A percentile compares a stretch with the other conserved stretches of the same genome.
Evolutionary conservation across 2,329 filamentous ascomycete genomes (phyloP).

Genomic region (Penicillium sp.): DNA sequence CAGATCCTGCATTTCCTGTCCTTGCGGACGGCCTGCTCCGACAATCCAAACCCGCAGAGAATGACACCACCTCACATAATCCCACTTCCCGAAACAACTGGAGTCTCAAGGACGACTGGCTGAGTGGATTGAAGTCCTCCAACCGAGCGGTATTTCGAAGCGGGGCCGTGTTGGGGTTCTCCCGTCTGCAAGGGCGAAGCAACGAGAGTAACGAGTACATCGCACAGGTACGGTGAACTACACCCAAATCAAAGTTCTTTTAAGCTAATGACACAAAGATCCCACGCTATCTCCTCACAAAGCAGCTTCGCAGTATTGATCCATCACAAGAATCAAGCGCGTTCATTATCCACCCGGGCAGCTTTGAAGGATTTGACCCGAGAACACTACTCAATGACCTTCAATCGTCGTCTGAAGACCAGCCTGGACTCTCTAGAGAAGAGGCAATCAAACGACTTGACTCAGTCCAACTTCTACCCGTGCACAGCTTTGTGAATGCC

Average conservation of each 20-base stretch:
- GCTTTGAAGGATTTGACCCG: conserved; percentile 33
- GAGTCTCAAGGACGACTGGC: conserved; percentile 29
- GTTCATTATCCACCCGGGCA: conserved; percentile 38
- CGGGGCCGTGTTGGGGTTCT: conserved; percentile 37
- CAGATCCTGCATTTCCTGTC: conserved; percentile 32
- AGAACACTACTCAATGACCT: conserved; percentile 31
- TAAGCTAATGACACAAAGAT: conserved; percentile 22
- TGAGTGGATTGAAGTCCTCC: conserved; percentile 18
- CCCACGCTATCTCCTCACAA: conserved; percentile 32
- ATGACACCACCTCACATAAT: neutral
- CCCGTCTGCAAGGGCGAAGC: conserved; percentile 25
- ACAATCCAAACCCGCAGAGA: neutral
- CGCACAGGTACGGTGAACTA: conserved; percentile 28
- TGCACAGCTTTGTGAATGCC: conserved; percentile 33
- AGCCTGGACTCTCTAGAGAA: conserved; percentile 20
- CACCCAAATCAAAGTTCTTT: neutral
- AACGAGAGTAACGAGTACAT: conserved; percentile 30
- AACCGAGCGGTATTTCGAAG: conserved; percentile 25
- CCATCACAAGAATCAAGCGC: conserved; percentile 20
- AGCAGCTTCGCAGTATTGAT: conserved; percentile 16
- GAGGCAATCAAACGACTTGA: conserved; percentile 36
- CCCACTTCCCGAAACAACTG: conserved; percentile 17
- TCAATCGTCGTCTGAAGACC: conserved; percentile 12
- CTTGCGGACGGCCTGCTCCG: conserved; percentile 34
- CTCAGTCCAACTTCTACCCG: conserved; percentile 35